Base-by-base conservation (phyloP, 2,329 filamentous ascomycete genomes). In the Aspergillus pseudotamarii region DNA sequence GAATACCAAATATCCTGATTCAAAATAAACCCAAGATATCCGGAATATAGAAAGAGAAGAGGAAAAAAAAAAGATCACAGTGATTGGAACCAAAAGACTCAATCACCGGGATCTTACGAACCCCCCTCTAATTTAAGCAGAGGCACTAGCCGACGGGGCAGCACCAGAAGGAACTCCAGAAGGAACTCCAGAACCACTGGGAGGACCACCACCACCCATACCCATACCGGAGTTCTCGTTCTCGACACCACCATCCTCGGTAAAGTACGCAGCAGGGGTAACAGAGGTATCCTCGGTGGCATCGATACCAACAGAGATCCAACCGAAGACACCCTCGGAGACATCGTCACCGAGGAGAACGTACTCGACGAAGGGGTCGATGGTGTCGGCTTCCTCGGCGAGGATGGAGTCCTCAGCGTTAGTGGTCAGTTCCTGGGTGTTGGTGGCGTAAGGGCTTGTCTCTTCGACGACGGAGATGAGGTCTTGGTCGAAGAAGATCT, bases 401-500 rank as follows among this genome's bases (percentile, higher is more conserved):
- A 84, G 79, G 54, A 88, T 79, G 21, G 65, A 61, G 72, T 89
- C 86, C 0, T 84, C 76, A 14, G 75, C 76, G 69, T 89, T 88
- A 43, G 71, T 76, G 5, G 82, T 88, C 23, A 84, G 60, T 0
- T 66, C 58, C 63, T 84, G 79, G 0, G 76, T 80, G 75, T 86
- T 86, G 61, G 73, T 72, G 6, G 64, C 73, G 74, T 86, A 86
- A 0, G 84, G 83, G 0, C 71, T 63, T 1, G 76, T 78, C 11
- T 73, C 73, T 64, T 87, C 83, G 60, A 89, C 85, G 45, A 78
- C 66, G 30, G 69, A 69, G 67, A 86, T 82, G 11, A 90, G 82
- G 65, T 81, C 79, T 72, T 89, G 84, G 73, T 90, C 86, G 61
- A 88, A 88, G 81, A 88, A 90, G 57, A 88, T 71, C 73, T 91